phyloP scores from a whole-genome alignment of 768 basidiomycete genomes.

The Rhodotorula sphaerocarpa region DNA sequence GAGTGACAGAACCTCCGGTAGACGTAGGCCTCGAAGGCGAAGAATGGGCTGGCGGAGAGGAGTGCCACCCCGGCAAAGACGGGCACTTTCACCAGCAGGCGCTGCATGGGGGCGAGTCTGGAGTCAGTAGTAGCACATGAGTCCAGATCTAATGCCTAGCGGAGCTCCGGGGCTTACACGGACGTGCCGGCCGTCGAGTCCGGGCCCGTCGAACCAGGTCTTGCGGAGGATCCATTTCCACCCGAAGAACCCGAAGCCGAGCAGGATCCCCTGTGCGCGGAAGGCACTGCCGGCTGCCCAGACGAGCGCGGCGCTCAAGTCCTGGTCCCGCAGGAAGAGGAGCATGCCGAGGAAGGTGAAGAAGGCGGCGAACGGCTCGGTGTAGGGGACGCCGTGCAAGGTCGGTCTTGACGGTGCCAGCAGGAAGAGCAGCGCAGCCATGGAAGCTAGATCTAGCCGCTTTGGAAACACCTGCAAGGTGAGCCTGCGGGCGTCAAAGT shows the following conservation, averaged over 20 bases:
- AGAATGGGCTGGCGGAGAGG: constrained; percentile 58
- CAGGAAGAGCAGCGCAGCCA: constrained; percentile 61
- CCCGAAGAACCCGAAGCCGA: constrained; percentile 61
- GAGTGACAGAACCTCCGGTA: constrained; percentile 64
- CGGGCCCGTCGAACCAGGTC: constrained; percentile 37
- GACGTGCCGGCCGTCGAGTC: background rate
- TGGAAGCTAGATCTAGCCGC: constrained; percentile 51
- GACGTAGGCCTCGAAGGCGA: constrained; percentile 60
- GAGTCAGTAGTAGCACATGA: too few relatives aligned
- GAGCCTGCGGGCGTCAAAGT: constrained; percentile 50
- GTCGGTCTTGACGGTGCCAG: constrained; percentile 73
- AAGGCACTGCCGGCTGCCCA: constrained; percentile 62
- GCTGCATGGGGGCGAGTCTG: constrained; percentile 39
- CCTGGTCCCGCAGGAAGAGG: background rate
- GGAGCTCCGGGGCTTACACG: background rate
- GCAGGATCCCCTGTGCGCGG: constrained; percentile 67
- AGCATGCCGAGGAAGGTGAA: constrained; percentile 62
- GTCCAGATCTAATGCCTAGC: too few relatives aligned
- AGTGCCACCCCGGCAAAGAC: constrained; percentile 48
- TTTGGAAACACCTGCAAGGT: constrained; percentile 44
- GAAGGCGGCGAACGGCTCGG: constrained; percentile 77
- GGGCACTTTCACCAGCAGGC: constrained; percentile 42
- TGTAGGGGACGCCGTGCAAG: constrained; percentile 62
- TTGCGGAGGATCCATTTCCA: constrained; percentile 64
- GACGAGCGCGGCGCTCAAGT: constrained; percentile 49